Percentiles rank a stretch among this genome's conserved stretches.
These are phyloP conservation scores for Beauveria brongniartii DNA, from an alignment of 2,329 filamentous ascomycete genomes.

Conservation along the genomic window DNA sequence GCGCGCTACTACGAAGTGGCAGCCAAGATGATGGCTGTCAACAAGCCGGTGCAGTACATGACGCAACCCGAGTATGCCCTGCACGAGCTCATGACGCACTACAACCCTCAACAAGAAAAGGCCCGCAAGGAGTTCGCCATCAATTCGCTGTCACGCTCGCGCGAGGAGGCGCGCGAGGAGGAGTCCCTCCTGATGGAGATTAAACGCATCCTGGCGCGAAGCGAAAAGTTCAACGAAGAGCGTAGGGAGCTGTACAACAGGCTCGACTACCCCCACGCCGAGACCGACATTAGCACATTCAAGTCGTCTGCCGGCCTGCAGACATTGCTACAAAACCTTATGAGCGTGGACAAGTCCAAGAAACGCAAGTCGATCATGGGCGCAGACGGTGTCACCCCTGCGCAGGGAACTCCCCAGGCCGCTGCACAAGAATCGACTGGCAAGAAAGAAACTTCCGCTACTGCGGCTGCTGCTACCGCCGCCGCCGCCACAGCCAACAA, in stretches of 20 bases:
- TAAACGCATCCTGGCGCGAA: conserved; percentile 80
- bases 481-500: conserved; percentile 14
- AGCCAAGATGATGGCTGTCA: conserved; percentile 70
- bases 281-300: conserved; percentile 68
- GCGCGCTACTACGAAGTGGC: conserved; percentile 82
- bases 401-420: conserved; percentile 31
- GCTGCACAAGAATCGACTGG: conserved; percentile 23
- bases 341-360: conserved; percentile 78
- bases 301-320: conserved; percentile 74
- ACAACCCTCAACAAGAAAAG: conserved; percentile 71
- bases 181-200: conserved; percentile 83
- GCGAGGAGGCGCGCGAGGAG: conserved; percentile 87
- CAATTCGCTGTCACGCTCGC: conserved; percentile 67
- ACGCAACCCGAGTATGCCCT: conserved; percentile 72
- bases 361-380: conserved; percentile 70
- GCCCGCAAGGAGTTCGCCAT: conserved; percentile 79
- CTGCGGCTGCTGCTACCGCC: conserved; percentile 39
- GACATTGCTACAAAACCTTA: conserved; percentile 71
- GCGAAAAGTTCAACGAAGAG: conserved; percentile 80
- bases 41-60: conserved; percentile 81
- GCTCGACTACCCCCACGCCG: conserved; percentile 67
- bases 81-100: conserved; percentile 80
- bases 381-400: conserved; percentile 44
- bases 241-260: conserved; percentile 79
- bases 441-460: conserved; percentile 47